Evolutionary conservation across 805 yeast species (phyloP).

Genomic region (Candida glaebosa): DNA sequence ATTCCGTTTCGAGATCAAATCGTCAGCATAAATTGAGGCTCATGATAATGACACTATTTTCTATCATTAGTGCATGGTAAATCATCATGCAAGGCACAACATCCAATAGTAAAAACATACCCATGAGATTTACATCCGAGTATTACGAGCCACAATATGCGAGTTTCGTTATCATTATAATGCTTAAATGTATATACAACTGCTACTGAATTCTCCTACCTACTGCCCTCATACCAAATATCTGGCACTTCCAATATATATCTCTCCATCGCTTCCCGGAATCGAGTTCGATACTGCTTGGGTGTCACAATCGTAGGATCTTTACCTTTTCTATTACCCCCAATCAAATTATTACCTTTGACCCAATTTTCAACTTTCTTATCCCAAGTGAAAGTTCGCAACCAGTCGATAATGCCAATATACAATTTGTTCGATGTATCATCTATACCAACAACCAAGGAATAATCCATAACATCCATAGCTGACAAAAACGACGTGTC

Average conservation of each 20-base stretch:
- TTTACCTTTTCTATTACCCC: constrained; percentile 74
- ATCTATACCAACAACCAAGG: constrained; percentile 91
- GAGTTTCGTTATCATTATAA: too few species aligned
- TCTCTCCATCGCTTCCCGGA: constrained; percentile 96
- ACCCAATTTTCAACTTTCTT: constrained; percentile 98
- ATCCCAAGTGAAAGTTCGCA: constrained; percentile 97
- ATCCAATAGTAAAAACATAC: too few species aligned
- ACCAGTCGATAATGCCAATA: constrained; percentile 92
- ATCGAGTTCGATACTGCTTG: constrained; percentile 87
- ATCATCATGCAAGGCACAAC: too few species aligned
- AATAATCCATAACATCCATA: constrained; percentile 98
- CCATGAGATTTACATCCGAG: too few species aligned
- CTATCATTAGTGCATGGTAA: too few species aligned
- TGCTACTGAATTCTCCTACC: constrained; percentile 2
- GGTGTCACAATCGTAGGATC: constrained; percentile 98
- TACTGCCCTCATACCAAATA: constrained; percentile 42
- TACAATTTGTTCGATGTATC: constrained; percentile 58
- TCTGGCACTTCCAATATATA: constrained; percentile 95
- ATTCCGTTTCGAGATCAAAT: too few species aligned
- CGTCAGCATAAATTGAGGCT: too few species aligned
- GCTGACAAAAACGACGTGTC: constrained; percentile 92
- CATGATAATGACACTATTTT: too few species aligned
- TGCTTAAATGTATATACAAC: too few species aligned
- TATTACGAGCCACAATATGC: too few species aligned
- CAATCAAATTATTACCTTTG: constrained; percentile 81